Evolutionary conservation across 108 stramenopile species (phyloP), one percentile per base, ranked within the genome.

Genomic region (Cyclotella sp.): DNA sequence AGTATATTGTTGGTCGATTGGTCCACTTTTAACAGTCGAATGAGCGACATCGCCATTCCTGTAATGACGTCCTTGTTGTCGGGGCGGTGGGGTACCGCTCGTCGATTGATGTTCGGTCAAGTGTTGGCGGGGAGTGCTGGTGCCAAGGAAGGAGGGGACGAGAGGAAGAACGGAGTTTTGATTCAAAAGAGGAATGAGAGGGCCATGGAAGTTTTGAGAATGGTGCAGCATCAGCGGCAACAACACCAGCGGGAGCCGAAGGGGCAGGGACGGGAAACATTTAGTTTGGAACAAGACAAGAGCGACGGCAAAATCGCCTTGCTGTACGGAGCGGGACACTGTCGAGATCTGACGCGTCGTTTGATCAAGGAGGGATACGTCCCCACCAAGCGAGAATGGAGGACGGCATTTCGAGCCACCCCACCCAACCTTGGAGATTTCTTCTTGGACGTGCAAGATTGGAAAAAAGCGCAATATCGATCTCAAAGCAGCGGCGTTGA

Each of bases 1-100:
- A 87, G 83, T n/a, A 79, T 94, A 30, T 61, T 91, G 39, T 60
- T 94, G 0, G 63, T 94, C 30, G 93, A 94, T 68, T 94, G 91
- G 91, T 86, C 87, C 39, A 90, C 86, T 22, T 45, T 82, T 43
- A 70, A 64, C 18, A 43, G 69, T 63, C n/a, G 53, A 24, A 65
- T 18, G 28, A 42, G 55, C 41, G 52, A 57, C 9, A 75, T 87
- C 40, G 82, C 83, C 26, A 58, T 76, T 43, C 81, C 86, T 11
- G 81, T 84, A 0, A 22, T 87, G 52, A 22, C 78, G 8, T 72
- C 75, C 30, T 26, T 87, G 55, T 40, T 82, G 27, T 59, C 55
- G 13, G 84, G 86, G 3, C 68, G 69, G 44, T 75, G 84, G 79
- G 72, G 76, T 16, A 62, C 76, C 41, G 83, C 86, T 4, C 64